Evolutionary conservation across 495 filamentous ascomycete species (phyloP).

Genomic region (Hypoxylon trugodes): DNA sequence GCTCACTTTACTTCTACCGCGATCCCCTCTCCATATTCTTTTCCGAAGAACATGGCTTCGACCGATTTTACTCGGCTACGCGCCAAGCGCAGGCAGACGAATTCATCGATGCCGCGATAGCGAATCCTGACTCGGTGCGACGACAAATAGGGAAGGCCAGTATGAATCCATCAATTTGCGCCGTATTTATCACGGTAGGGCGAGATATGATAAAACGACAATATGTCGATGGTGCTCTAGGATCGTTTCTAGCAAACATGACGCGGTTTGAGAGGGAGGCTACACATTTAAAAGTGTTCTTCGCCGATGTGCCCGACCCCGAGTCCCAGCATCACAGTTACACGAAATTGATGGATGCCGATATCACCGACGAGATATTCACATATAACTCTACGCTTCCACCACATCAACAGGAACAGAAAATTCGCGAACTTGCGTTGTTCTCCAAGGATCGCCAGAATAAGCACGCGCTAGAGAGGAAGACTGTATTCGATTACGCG

Average conservation of each 20-base stretch:
- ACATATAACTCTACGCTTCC: constrained; percentile 39
- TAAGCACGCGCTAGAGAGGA: constrained; percentile 40
- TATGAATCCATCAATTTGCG: constrained; percentile 44
- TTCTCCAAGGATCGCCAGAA: constrained; percentile 40
- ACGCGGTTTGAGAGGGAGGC: constrained; percentile 44
- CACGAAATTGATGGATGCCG: constrained; percentile 19
- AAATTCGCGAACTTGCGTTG: constrained; percentile 35
- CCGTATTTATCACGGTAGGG: constrained; percentile 48
- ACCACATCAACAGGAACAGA: constrained; percentile 20
- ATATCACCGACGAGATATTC: constrained; percentile 41
- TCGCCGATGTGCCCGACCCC: constrained; percentile 45
- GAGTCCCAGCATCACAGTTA: constrained; percentile 42
- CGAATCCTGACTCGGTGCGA: constrained; percentile 16
- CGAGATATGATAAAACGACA: constrained; percentile 43
- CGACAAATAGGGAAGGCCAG: constrained; percentile 37
- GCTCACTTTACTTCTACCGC: constrained; percentile 48
- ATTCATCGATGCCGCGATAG: constrained; percentile 40
- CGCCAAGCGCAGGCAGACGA: constrained; percentile 45
- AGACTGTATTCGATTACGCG: constrained; percentile 53
- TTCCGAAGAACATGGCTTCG: constrained; percentile 47
- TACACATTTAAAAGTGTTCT: constrained; percentile 46
- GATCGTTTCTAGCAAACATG: constrained; percentile 49
- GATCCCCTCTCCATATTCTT: constrained; percentile 55
- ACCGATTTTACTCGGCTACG: constrained; percentile 48
- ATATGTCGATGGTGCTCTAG: constrained; percentile 48